These are phyloP conservation scores for Penicillium sp. DNA, from an alignment of 2,329 filamentous ascomycete genomes.

Conservation along the genomic window DNA sequence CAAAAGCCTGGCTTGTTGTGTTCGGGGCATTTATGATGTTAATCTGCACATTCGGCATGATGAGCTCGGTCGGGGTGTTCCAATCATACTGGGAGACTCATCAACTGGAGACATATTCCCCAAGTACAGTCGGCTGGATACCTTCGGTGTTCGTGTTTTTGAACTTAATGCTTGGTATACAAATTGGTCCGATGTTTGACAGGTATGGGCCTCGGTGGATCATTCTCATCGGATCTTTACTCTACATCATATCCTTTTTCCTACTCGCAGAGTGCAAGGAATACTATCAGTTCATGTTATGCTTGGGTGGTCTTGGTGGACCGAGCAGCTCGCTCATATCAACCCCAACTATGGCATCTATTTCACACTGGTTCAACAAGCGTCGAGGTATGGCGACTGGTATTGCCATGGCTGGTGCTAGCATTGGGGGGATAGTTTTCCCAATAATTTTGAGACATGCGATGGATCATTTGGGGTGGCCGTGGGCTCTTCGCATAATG, in stretches of 20 bases:
- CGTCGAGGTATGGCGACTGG: constrained; percentile 38
- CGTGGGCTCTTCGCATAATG: constrained; percentile 44
- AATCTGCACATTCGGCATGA: constrained; percentile 3
- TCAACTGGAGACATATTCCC: constrained; percentile 52
- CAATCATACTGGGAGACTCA: constrained; percentile 61
- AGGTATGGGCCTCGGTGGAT: constrained; percentile 7
- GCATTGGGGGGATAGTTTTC: constrained; percentile 37
- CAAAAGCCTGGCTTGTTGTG: constrained; percentile 8
- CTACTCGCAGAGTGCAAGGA: constrained; percentile 17
- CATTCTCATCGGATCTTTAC: constrained; percentile 3
- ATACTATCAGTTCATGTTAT: constrained; percentile 50
- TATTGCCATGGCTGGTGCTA: constrained; percentile 37
- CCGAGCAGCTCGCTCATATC: constrained; percentile 43
- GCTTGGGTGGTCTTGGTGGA: constrained; percentile 45
- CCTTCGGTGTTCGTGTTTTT: constrained; percentile 41
- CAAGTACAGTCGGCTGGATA: constrained; percentile 63
- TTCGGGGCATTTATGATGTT: not conserved
- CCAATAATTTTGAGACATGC: constrained; percentile 35
- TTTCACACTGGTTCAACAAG: constrained; percentile 40
- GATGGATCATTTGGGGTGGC: constrained; percentile 35
- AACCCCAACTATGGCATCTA: constrained; percentile 29
- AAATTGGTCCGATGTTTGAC: constrained; percentile 8
- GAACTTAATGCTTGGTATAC: not conserved
- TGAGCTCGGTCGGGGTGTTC: constrained; percentile 53
- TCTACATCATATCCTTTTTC: constrained; percentile 1